Base-by-base conservation (phyloP, 495 filamentous ascomycete species). In the Bryoglossum gracile region DNA sequence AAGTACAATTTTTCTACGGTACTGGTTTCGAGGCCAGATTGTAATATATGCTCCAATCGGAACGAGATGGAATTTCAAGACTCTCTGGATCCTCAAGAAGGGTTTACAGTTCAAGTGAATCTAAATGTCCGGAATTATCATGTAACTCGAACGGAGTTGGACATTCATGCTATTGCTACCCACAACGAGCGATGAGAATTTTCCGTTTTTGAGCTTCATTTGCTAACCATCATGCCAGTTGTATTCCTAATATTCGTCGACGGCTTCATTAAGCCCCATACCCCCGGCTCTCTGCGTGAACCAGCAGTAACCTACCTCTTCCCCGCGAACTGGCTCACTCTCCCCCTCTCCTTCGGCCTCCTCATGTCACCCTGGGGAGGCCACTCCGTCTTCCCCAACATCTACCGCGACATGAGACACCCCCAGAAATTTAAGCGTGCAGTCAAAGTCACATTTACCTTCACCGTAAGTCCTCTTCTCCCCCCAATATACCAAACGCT, bases 321-420 rank as follows among this genome's bases (percentile, higher is more conserved):
- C 50, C 92, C 92, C 1, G 66, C 75, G 13, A 85, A 89, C 58
- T 98, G 92, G 92, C 71, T 79, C 35, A 94, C 89, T 1, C 54
- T 98, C 16, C 92, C 92, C n/a, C 69, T 96, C 16, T 87, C 87
- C 24, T 89, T 97, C 58, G 92, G 92, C n/a, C 72, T 98, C 9
- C 73, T 97, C 22, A 96, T 96, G 89, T 87, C 89, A 19, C 89
- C 91, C 1, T 98, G 89, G 89, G 92, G 92, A 54, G 92, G 92
- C 6, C 92, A 97, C 61, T 77, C 80, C 44, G 92, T 98, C 22
- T 95, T 98, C 61, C 92, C 92, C 2, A 95, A 94, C 58, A 95
- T 98, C 59, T 98, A 95, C 63, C 78, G 89, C 43, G 92, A 98
- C 67, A 98, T 98, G 92, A 75, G 92, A 52, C 92, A 97, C 63